These are phyloP conservation scores for Allomyces javanicus DNA, from an alignment of 192 early-diverging fungal species.

Conservation along the genomic window DNA sequence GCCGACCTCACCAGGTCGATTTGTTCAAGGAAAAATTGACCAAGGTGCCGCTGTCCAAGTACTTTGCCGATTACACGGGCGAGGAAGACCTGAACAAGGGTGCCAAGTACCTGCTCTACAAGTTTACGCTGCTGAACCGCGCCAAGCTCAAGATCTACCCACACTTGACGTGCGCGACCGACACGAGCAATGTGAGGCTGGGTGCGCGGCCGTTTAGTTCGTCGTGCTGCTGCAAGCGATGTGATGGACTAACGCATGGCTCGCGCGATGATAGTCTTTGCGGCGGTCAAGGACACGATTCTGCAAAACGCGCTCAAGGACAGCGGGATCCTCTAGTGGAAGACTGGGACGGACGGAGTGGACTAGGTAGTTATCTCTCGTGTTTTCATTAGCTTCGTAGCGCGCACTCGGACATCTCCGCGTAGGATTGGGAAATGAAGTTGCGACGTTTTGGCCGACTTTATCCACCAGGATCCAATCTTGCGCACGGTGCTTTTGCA, in stretches of 20 bases:
- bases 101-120: slow-evolving; percentile 70
- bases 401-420: no score
- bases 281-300: slow-evolving; percentile 81
- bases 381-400: no score
- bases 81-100: slow-evolving; percentile 63
- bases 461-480: no score
- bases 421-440: no score
- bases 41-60: slow-evolving; percentile 15
- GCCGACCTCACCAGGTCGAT: slow-evolving; percentile 7
- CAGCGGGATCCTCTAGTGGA: slow-evolving; percentile 41
- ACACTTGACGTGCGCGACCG: slow-evolving; percentile 77
- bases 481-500: no score
- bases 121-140: slow-evolving; percentile 68
- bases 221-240: not conserved
- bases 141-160: slow-evolving; percentile 64
- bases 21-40: slow-evolving; percentile 22
- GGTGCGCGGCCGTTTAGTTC: not conserved
- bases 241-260: not conserved
- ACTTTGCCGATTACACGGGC: slow-evolving; percentile 29
- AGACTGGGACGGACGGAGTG: not conserved
- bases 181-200: slow-evolving; percentile 55
- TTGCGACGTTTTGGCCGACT: no score
- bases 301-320: slow-evolving; percentile 67
- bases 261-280: slow-evolving; percentile 60
- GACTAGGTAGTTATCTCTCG: not conserved